Evolutionary conservation across 129 eudicot species (phyloP), one percentile per base, ranked within the genome.

Genomic region (Chrysanthemum makinoi): DNA sequence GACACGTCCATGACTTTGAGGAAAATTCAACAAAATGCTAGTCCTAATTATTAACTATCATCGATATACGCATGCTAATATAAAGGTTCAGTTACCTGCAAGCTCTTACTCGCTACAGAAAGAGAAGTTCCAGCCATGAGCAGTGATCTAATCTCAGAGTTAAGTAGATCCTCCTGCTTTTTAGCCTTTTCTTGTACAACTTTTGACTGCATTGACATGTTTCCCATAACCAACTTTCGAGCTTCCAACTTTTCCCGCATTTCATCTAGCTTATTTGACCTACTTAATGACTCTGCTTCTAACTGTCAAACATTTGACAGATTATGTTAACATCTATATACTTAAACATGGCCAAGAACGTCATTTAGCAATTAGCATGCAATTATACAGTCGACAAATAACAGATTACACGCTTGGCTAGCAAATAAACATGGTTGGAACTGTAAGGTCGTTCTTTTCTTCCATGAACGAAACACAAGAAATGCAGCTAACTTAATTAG

Each of bases 151-250:
- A 95, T 95, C 74, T 90, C 91, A 66, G 80, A 51, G 77, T 84
- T 80, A 51, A 95, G 96, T 66, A 82, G 89, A 52, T 95, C 97
- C 80, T 95, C 96, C 69, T 90, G 95, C 75, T 82, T 95, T 76
- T 89, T 87, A 30, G 84, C 78, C 72, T 88, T 89, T 80, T 90
- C 99, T 83, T 87, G 81, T 43, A 86, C 85, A 66, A 90, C 97
- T 79, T 95, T 95, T 8, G 96, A 83, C 39, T 81, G 84, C 97
- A 95, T 84, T 52, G 89, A 83, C 85, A 79, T 84, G 84, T 83
- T 91, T 56, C 96, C 97, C 97, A 88, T 88, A 62, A 86, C 85
- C 83, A 86, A 72, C 60, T 91, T 81, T 50, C 88, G 83, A 65
- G 86, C 83, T 72, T 91, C 96, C 85, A 91, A 72, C 66, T 80